Evolutionary conservation across 352 stramenopile genomes (phyloP).

Genomic region (Phytophthora sojae): DNA sequence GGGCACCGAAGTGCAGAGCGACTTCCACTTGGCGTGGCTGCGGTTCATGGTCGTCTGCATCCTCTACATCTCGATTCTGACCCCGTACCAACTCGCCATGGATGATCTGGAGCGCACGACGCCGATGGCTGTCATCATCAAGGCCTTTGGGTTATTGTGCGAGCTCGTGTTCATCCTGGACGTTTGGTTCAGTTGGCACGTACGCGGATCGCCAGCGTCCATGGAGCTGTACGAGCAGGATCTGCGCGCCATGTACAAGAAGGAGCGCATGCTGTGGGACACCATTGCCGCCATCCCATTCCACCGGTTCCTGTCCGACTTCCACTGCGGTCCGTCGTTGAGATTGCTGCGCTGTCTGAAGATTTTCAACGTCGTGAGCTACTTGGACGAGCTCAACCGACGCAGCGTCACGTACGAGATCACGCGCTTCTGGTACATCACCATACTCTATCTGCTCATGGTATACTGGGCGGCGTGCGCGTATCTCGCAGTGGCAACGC

Average conservation of each 20-base stretch:
- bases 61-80: constrained; percentile 50
- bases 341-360: constrained; percentile 54
- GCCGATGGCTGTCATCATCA: constrained; percentile 10
- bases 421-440: constrained; percentile 62
- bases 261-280: constrained; percentile 57
- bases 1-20: constrained; percentile 49
- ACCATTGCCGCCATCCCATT: constrained; percentile 45
- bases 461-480: constrained; percentile 72
- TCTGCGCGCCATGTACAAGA: constrained; percentile 41
- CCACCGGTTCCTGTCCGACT: constrained; percentile 50
- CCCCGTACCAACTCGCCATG: constrained; percentile 57
- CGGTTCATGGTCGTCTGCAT: constrained; percentile 36
- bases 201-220: constrained; percentile 36
- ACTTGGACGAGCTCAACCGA: constrained; percentile 68
- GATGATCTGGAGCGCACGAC: constrained; percentile 39
- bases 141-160: constrained; percentile 39
- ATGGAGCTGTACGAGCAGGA: constrained; percentile 65
- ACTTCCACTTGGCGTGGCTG: constrained; percentile 55
- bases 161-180: constrained; percentile 55
- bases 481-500: constrained; percentile 50
- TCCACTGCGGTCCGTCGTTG: constrained; percentile 38
- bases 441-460: constrained; percentile 58
- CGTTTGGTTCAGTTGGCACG: constrained; percentile 56
- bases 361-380: constrained; percentile 57
- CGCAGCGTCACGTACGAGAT: constrained; percentile 60